A percentile compares a stretch with the other conserved stretches of the same genome.
Evolutionary conservation across 345 rosid species (phyloP).

Genomic region (Murraya paniculata): DNA sequence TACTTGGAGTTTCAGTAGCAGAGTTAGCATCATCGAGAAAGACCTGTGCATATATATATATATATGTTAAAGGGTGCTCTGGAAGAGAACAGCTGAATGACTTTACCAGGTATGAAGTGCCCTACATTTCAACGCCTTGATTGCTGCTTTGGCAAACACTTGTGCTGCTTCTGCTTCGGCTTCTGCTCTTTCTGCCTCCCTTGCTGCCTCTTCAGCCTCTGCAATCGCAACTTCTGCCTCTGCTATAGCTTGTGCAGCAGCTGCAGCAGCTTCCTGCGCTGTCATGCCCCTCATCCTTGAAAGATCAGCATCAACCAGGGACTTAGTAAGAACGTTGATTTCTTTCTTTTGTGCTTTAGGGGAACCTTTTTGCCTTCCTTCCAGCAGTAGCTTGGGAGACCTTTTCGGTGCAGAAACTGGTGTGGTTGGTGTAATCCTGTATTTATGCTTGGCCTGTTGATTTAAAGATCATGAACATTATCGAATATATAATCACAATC

Average conservation of each 20-base stretch:
- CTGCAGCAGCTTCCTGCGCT: constrained; percentile 84
- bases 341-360: constrained; percentile 42
- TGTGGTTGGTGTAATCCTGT: constrained; percentile 49
- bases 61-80: not conserved
- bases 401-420: constrained; percentile 44
- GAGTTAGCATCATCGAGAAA: not conserved
- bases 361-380: constrained; percentile 55
- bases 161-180: constrained; percentile 97
- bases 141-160: constrained; percentile 75
- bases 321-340: constrained; percentile 41
- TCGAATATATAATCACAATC: not conserved
- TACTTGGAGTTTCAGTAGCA: not conserved
- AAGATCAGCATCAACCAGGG: constrained; percentile 57
- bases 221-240: constrained; percentile 93
- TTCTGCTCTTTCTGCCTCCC: constrained; percentile 92
- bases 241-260: constrained; percentile 92
- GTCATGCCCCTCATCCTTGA: constrained; percentile 76
- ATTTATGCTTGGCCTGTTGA: constrained; percentile 79
- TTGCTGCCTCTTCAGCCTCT: constrained; percentile 95
- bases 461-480: not conserved
- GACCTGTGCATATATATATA: not conserved
- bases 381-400: constrained; percentile 42
- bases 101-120: constrained; percentile 48
- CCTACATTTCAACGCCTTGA: constrained; percentile 59
- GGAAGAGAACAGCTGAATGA: constrained; percentile 12